Conservation (phyloP, 2,329 filamentous ascomycete species). For the Cryphonectria nitschkei region DNA sequence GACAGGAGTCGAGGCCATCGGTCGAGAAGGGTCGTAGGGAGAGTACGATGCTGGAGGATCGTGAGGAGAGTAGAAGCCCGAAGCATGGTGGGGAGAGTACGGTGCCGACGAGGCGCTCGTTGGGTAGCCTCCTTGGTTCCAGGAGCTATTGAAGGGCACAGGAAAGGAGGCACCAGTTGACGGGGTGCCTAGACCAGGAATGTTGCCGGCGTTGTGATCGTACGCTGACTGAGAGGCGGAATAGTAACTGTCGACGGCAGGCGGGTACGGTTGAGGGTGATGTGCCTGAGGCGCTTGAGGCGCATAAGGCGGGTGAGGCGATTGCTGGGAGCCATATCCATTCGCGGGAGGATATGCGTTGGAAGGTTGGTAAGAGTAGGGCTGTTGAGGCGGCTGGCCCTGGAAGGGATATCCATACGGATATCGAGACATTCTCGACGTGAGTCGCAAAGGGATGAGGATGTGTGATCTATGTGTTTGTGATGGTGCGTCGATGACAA, state of each 20-base stretch:
- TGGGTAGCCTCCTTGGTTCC: constrained; percentile 14
- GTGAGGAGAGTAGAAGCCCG: background rate
- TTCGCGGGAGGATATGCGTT: constrained; percentile 29
- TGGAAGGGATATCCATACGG: constrained; percentile 41
- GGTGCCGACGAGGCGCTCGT: constrained; percentile 3
- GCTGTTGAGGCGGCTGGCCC: constrained; percentile 35
- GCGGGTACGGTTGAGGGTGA: constrained; percentile 25
- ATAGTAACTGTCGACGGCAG: constrained; percentile 34
- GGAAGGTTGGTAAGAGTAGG: constrained; percentile 33
- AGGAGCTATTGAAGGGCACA: constrained; percentile 16
- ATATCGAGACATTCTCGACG: constrained; percentile 44
- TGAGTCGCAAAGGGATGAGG: constrained; percentile 26
- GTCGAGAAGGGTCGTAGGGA: constrained; percentile 15
- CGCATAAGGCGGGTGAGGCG: constrained; percentile 17
- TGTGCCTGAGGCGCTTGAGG: constrained; percentile 25
- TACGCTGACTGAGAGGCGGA: constrained; percentile 41
- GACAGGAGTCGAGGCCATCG: background rate
- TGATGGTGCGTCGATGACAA: constrained; percentile 18
- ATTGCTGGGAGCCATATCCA: constrained; percentile 13
- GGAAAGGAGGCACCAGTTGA: constrained; percentile 16
- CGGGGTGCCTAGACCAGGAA: constrained; percentile 45
- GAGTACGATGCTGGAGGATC: constrained; percentile 14
- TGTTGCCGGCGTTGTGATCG: constrained; percentile 42
- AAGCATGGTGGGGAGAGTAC: background rate
- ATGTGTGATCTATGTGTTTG: background rate